Conservation (phyloP, 1,284 basidiomycete genomes). For the Porodaedalea pini region DNA sequence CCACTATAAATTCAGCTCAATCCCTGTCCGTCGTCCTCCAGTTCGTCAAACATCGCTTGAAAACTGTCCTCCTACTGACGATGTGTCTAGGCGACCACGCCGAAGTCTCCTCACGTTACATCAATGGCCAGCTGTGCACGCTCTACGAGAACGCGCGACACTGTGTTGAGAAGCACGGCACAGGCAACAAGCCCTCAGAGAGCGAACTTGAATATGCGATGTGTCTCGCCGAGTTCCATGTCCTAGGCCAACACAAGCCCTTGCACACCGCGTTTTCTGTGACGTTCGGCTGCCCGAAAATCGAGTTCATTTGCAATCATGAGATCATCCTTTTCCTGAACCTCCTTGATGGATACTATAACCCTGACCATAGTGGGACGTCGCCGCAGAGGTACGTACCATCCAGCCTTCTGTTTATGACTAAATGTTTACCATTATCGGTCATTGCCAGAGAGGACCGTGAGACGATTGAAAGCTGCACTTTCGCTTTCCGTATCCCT, state of each 20-base stretch:
- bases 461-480: slow-evolving; percentile 10
- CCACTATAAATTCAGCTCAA: too few relatives aligned
- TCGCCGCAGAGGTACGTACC: slow-evolving; percentile 5
- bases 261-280: slow-evolving; percentile 19
- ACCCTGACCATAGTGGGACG: slow-evolving; percentile 14
- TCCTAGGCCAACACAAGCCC: slow-evolving; percentile 12
- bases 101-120: slow-evolving; percentile 19
- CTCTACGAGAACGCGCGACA: slow-evolving; percentile 21
- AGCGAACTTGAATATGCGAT: slow-evolving; percentile 17
- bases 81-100: slow-evolving; percentile 21
- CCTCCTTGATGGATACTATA: slow-evolving; percentile 20
- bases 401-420: neutral
- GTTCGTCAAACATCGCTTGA: neutral
- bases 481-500: slow-evolving; percentile 21
- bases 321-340: slow-evolving; percentile 21
- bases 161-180: slow-evolving; percentile 15
- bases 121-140: slow-evolving; percentile 21
- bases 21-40: neutral
- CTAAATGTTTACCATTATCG: neutral
- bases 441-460: slow-evolving; percentile 11
- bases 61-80: neutral
- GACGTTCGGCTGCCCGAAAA: slow-evolving; percentile 17
- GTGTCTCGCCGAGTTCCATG: slow-evolving; percentile 21
- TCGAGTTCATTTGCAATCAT: slow-evolving; percentile 23
- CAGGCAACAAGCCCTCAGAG: slow-evolving; percentile 9